Evolutionary conservation across 2,329 filamentous ascomycete species (phyloP), one percentile per base, ranked within the genome.

Genomic region (Arthrinium puccinioides): DNA sequence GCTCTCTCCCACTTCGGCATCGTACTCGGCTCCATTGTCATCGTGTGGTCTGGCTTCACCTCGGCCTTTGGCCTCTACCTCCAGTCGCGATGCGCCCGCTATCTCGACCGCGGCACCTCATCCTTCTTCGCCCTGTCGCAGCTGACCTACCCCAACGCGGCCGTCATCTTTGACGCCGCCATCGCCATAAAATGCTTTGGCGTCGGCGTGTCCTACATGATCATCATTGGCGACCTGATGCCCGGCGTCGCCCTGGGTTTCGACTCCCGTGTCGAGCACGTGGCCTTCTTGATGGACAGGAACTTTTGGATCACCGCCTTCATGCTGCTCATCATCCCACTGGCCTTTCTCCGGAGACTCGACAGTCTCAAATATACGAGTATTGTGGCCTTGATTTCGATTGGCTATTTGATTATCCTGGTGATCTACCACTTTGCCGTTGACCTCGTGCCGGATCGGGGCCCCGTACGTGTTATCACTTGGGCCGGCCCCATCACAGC

Each of bases 181-280:
- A 98, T 98, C 56, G 88, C 90, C 10, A 80, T 98, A 55, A 98
- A 98, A 60, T 98, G 92, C 62, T 98, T 98, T 57, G 92, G 92
- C 25, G 92, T 98, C 9, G 92, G 86, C 16, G 87, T 97, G 42
- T 96, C 88, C 51, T 98, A 98, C 64, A 76, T 98, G 52, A 98
- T 98, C 55, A 97, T 98, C 54, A 97, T 98, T 50, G 92, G 92
- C 35, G 92, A 98, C 59, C 68, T 98, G 44, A 98, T 98, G 92
- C 92, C 92, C 1, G 90, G 88, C 26, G 92, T 98, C 9, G 80
- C 92, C 18, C 67, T 79, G 43, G 92, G 89, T 5, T 90, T 98
- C 60, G 76, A 79, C 43, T 72, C 75, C 32, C 66, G 69, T 34
- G 74, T 76, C 15, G 75, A 72, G 14, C 70, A 76, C 3, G 66